phyloP scores from a whole-genome alignment of 495 filamentous ascomycete genomes.

The Trichoderma orchidacearum region DNA sequence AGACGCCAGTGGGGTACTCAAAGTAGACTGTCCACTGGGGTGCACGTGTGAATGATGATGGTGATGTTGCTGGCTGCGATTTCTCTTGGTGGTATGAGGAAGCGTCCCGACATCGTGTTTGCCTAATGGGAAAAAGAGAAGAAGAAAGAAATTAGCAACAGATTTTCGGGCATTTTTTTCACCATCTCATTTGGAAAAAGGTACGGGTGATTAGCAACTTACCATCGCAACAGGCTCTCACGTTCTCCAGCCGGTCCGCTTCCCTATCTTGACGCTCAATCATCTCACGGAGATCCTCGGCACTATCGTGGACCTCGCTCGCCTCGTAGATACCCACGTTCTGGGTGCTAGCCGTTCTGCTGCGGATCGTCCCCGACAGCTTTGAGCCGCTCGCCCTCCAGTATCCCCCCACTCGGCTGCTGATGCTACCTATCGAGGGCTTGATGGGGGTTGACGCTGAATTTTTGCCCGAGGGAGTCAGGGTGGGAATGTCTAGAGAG shows the following conservation, averaged over 20 bases:
- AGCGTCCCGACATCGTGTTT: slow-evolving; percentile 60
- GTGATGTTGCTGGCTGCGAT: slow-evolving; percentile 15
- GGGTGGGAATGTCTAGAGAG: slow-evolving; percentile 27
- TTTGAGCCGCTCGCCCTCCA: slow-evolving; percentile 27
- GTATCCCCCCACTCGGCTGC: slow-evolving; percentile 27
- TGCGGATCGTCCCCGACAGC: slow-evolving; percentile 27
- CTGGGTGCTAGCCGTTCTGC: slow-evolving; percentile 27
- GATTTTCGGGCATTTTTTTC: too few relatives aligned
- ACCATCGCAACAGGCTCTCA: slow-evolving; percentile 96
- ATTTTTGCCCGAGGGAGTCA: slow-evolving; percentile 20
- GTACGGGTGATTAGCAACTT: slow-evolving; percentile 24
- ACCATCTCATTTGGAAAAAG: not conserved
- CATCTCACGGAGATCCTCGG: slow-evolving; percentile 63
- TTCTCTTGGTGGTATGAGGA: slow-evolving; percentile 24
- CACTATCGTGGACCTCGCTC: slow-evolving; percentile 58
- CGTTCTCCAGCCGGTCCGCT: slow-evolving; percentile 75
- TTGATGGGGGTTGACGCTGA: not conserved
- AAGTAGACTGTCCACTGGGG: not conserved
- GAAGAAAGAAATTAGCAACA: not conserved
- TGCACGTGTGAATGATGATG: slow-evolving; percentile 9
- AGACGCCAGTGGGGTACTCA: slow-evolving; percentile 2
- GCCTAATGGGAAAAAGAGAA: too few relatives aligned
- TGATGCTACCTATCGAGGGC: slow-evolving; percentile 10
- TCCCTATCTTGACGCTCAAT: slow-evolving; percentile 64
- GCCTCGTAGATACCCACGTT: slow-evolving; percentile 47